A percentile compares a stretch with the other conserved stretches of the same genome.
Evolutionary conservation across 176 grass and related monocot species (phyloP).

Genomic region (Tillandsia fasciculata): DNA sequence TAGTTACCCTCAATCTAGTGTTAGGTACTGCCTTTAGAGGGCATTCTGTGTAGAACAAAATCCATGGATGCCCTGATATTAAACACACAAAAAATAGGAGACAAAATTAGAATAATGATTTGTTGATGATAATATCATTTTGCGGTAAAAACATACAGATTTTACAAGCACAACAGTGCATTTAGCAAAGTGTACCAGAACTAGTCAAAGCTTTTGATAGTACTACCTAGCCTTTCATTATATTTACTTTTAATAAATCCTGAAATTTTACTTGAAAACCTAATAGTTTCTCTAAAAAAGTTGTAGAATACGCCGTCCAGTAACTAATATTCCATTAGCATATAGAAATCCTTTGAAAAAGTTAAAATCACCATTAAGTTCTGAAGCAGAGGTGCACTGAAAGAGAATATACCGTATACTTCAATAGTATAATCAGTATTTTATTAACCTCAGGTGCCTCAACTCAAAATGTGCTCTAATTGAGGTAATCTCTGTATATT

Average conservation of each 20-base stretch:
- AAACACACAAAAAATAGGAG: conserved; percentile 12
- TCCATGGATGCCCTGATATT: conserved; percentile 85
- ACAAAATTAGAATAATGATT: background rate
- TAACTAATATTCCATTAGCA: too few relatives aligned
- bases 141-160: background rate
- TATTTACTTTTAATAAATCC: too few relatives aligned
- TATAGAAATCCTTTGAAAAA: too few relatives aligned
- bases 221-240: too few relatives aligned
- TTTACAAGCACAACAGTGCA: background rate
- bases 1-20: conserved; percentile 31
- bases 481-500: background rate
- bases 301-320: too few relatives aligned
- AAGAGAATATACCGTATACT: too few relatives aligned
- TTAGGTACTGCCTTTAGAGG: conserved; percentile 32
- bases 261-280: too few relatives aligned
- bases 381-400: too few relatives aligned
- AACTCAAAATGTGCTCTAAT: background rate
- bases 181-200: too few relatives aligned
- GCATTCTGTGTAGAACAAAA: conserved; percentile 52
- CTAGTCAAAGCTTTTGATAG: too few relatives aligned
- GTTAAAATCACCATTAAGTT: too few relatives aligned
- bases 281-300: too few relatives aligned
- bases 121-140: background rate
- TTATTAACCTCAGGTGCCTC: background rate
- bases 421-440: background rate